phyloP scores from a whole-genome alignment of 1,284 basidiomycete genomes.

The Termitomyces sp. region DNA sequence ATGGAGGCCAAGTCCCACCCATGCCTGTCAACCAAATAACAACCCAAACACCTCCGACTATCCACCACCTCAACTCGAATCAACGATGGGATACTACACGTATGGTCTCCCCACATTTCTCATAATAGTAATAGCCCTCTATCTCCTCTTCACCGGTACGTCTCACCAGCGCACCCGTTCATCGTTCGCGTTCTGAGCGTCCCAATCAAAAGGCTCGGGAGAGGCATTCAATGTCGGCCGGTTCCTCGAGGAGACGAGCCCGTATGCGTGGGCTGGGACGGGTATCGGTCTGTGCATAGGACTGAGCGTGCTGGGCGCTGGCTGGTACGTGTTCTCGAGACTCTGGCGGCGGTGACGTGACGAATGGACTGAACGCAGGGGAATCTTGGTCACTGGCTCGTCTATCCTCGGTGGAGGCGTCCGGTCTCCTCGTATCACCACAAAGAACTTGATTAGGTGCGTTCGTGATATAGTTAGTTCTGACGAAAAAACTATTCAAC shows the following conservation, averaged over 20 bases:
- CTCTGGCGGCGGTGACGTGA: background rate
- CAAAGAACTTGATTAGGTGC: constrained; percentile 96
- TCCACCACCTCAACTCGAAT: constrained; percentile 4
- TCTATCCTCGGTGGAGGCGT: constrained; percentile 97
- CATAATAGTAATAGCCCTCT: constrained; percentile 66
- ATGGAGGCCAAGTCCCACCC: constrained; percentile 33
- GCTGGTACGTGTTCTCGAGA: constrained; percentile 65
- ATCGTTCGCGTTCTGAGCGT: background rate
- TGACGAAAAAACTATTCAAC: background rate
- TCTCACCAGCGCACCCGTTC: background rate
- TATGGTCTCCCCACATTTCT: constrained; percentile 67
- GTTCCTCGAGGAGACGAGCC: constrained; percentile 91
- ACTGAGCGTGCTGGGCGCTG: constrained; percentile 89
- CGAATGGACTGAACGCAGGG: constrained; percentile 52
- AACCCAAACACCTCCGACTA: constrained; percentile 12
- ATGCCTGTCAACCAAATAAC: constrained; percentile 23
- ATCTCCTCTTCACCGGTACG: constrained; percentile 82
- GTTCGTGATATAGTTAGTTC: constrained; percentile 17
- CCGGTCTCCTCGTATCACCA: constrained; percentile 88
- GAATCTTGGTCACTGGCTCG: constrained; percentile 94
- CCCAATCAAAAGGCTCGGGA: constrained; percentile 59
- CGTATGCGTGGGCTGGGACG: constrained; percentile 88
- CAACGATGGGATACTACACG: constrained; percentile 45
- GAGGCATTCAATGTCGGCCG: constrained; percentile 90
- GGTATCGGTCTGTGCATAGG: constrained; percentile 95